Evolutionary conservation across 2,329 filamentous ascomycete species (phyloP).

Genomic region (Ophioceras dolichostomum): DNA sequence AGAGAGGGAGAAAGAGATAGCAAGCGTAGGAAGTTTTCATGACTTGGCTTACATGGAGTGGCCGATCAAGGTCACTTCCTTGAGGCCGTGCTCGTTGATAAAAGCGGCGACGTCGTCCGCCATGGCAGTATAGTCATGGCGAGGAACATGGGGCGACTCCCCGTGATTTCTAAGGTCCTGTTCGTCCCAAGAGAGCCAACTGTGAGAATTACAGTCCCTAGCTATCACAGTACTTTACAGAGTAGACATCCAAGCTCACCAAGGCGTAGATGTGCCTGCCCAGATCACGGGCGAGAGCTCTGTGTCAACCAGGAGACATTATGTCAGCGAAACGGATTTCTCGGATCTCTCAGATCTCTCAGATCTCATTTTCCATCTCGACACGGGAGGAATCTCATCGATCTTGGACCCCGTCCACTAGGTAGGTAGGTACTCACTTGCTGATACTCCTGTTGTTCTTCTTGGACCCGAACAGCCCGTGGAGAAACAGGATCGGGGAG

Average conservation of each 20-base stretch:
- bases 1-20: too few species aligned
- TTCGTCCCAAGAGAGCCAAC: too few species aligned
- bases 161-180: conserved; percentile 91
- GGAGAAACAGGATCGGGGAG: conserved; percentile 71
- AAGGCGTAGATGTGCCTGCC: conserved; percentile 72
- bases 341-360: too few species aligned
- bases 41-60: conserved; percentile 71
- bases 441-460: conserved; percentile 90
- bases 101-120: conserved; percentile 75
- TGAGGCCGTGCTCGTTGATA: conserved; percentile 57
- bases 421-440: conserved; percentile 74
- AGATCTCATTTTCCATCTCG: too few species aligned
- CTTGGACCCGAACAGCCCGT: conserved; percentile 90
- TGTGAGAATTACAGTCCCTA: too few species aligned
- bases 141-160: conserved; percentile 64
- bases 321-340: too few species aligned
- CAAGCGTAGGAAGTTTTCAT: not conserved
- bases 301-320: too few species aligned
- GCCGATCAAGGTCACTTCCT: conserved; percentile 66
- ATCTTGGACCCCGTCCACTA: too few species aligned
- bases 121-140: conserved; percentile 73
- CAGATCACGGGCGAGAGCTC: conserved; percentile 69
- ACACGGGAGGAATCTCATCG: too few species aligned
- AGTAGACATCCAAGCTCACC: conserved; percentile 36
- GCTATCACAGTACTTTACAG: too few species aligned